A percentile compares a stretch with the other conserved stretches of the same genome.
These are phyloP conservation scores for Leishmania braziliensis DNA, from an alignment of 208 protist species.

Conservation along the genomic window DNA sequence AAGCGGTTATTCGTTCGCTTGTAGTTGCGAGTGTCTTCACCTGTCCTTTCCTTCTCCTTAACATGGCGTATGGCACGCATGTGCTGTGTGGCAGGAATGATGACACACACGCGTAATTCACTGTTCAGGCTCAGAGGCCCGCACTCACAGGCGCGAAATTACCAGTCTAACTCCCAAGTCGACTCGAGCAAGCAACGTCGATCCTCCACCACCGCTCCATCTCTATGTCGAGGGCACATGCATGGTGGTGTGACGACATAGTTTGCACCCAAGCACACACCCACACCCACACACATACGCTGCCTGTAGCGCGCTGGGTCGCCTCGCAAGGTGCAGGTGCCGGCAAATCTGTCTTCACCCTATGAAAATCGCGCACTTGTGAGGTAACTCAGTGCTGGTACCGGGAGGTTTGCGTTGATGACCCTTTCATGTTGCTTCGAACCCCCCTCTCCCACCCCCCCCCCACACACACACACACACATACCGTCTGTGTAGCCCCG, in stretches of 20 bases:
- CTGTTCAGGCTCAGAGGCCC: neutral
- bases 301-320: neutral
- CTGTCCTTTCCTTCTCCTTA: neutral
- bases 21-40: neutral
- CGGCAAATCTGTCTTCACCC: neutral
- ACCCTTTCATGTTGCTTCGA: neutral
- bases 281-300: neutral
- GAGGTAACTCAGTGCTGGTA: neutral
- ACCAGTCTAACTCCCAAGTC: neutral
- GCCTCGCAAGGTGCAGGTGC: neutral
- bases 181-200: neutral
- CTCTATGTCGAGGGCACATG: neutral
- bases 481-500: neutral
- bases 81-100: neutral
- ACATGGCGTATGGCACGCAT: neutral
- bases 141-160: neutral
- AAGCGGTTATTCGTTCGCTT: neutral
- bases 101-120: neutral
- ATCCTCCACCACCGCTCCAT: neutral
- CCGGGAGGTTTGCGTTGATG: neutral
- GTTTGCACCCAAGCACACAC: neutral
- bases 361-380: neutral
- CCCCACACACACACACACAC: neutral
- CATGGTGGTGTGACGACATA: neutral
- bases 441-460: neutral